Evolutionary conservation across 176 grass and related monocot genomes (phyloP).

Genomic region (Lolium multiflorum): DNA sequence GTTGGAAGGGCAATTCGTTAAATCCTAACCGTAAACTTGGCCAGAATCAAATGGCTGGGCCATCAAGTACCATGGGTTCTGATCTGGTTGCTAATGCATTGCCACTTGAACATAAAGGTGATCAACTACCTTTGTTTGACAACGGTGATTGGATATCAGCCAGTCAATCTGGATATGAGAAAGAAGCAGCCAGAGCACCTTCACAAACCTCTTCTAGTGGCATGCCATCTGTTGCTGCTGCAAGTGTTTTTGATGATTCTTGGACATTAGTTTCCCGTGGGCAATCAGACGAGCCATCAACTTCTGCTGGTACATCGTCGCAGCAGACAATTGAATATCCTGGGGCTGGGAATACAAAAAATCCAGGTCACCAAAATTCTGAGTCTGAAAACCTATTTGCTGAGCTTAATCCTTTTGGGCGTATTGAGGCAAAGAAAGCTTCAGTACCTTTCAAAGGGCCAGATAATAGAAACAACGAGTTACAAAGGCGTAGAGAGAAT

Average conservation of each 20-base stretch:
- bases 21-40: constrained; percentile 62
- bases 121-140: constrained; percentile 40
- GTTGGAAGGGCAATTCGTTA: constrained; percentile 74
- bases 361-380: constrained; percentile 48
- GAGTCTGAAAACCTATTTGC: constrained; percentile 92
- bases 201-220: constrained; percentile 50
- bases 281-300: constrained; percentile 60
- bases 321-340: constrained; percentile 60
- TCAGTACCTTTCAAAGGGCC: constrained; percentile 54
- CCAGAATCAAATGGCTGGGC: constrained; percentile 46
- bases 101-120: constrained; percentile 45
- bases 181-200: constrained; percentile 40
- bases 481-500: constrained; percentile 82
- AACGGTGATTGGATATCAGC: constrained; percentile 52
- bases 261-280: constrained; percentile 51
- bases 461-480: constrained; percentile 68
- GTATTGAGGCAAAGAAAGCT: constrained; percentile 48
- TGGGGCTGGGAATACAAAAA: constrained; percentile 53
- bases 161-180: constrained; percentile 60
- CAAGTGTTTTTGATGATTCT: constrained; percentile 50
- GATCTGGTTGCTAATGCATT: constrained; percentile 48
- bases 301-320: constrained; percentile 61
- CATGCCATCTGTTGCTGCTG: constrained; percentile 49
- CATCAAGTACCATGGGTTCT: constrained; percentile 48
- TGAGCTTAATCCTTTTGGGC: constrained; percentile 87